Evolutionary conservation across 805 yeast genomes (phyloP).

Genomic region (Candida easanensis): DNA sequence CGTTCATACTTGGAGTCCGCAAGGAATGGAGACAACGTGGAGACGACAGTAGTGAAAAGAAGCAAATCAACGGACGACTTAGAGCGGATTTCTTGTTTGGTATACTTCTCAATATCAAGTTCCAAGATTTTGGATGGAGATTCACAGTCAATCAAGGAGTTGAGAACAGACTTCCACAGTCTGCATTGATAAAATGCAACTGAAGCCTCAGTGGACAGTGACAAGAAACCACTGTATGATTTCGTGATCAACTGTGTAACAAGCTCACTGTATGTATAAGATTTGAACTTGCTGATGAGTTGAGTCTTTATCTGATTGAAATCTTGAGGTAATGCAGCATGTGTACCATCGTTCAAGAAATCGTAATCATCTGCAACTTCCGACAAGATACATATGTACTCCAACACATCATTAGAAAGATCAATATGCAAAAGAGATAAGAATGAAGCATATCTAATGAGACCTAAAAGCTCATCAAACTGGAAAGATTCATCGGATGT

Average conservation of each 20-base stretch:
- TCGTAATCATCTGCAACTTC: conserved; percentile 39
- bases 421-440: conserved; percentile 22
- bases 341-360: conserved; percentile 25
- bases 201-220: not conserved
- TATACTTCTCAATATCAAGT: conserved; percentile 30
- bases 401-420: conserved; percentile 7
- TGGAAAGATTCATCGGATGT: conserved; percentile 14
- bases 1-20: conserved; percentile 42
- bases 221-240: conserved; percentile 5
- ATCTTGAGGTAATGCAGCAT: not conserved
- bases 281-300: conserved; percentile 9
- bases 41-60: conserved; percentile 31
- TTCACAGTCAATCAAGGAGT: conserved; percentile 24
- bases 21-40: conserved; percentile 35
- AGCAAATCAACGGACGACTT: conserved; percentile 27
- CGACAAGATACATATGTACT: conserved; percentile 32
- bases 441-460: conserved; percentile 28
- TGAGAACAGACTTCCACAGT: conserved; percentile 32
- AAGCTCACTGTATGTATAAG: conserved; percentile 23
- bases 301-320: not conserved
- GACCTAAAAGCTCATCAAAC: conserved; percentile 13
- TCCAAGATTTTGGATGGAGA: conserved; percentile 25
- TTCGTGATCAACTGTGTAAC: conserved; percentile 18
- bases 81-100: conserved; percentile 35
- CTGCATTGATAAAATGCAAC: conserved; percentile 34